Evolutionary conservation across 2,329 filamentous ascomycete species (phyloP).

Genomic region (Talaromyces albobiverticillius): DNA sequence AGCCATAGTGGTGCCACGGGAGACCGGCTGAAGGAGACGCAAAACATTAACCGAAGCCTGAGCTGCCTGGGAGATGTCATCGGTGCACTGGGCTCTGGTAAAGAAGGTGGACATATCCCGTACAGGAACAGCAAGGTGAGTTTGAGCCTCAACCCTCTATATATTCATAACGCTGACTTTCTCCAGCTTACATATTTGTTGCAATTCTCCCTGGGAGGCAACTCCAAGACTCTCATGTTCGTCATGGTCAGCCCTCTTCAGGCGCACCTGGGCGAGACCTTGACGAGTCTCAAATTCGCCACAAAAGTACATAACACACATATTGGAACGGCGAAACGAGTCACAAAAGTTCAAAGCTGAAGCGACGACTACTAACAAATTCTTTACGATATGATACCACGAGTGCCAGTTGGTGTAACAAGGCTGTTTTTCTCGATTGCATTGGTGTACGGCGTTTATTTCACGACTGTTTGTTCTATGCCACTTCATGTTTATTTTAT

Average conservation of each 20-base stretch:
- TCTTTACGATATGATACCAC: conserved; percentile 13
- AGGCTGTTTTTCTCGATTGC: conserved; percentile 4
- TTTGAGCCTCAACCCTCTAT: background rate
- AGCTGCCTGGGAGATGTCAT: conserved; percentile 94
- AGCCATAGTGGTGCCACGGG: conserved; percentile 85
- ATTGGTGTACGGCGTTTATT: conserved; percentile 13
- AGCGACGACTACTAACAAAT: background rate
- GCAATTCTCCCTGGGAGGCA: conserved; percentile 91
- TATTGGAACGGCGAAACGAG: conserved; percentile 73
- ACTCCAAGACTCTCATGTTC: conserved; percentile 98
- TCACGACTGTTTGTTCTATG: background rate
- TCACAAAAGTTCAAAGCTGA: conserved; percentile 11
- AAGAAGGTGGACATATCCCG: conserved; percentile 74
- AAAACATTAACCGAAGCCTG: conserved; percentile 94
- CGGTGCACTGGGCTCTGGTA: conserved; percentile 80
- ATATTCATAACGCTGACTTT: conserved; percentile 18
- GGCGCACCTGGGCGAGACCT: conserved; percentile 84
- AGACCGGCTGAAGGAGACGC: conserved; percentile 85
- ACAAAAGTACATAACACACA: conserved; percentile 89
- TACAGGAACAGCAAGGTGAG: conserved; percentile 90
- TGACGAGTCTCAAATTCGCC: conserved; percentile 93
- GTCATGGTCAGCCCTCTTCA: conserved; percentile 95
- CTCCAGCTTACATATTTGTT: conserved; percentile 80
- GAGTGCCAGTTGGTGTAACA: conserved; percentile 1
- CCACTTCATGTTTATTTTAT: background rate